Base-by-base conservation (phyloP, 2,329 filamentous ascomycete species). In the Scorias spongiosa region DNA sequence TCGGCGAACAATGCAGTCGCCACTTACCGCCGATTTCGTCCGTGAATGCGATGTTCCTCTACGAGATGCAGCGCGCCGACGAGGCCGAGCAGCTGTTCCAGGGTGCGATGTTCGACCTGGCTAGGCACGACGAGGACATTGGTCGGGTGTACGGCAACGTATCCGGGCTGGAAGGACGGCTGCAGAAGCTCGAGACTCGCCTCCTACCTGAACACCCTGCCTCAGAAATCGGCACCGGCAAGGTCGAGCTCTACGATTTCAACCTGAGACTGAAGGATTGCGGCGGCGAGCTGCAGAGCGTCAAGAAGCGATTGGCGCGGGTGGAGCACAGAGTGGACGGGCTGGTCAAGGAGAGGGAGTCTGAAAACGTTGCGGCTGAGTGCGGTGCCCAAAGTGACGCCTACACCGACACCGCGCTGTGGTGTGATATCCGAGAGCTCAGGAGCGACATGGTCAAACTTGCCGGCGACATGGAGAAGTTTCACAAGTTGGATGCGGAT, bases 11-110 rank as follows among this genome's bases (percentile, higher is more conserved):
- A 37, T 54, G 51, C 44, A 38, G 41, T 36, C 44, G 43, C 11
- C 51, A 47, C 15, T 46, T 56, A 0, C 56, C 56, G 11, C 56
- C 55, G 12, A 48, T 54, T 2, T 50, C 49, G 28, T 45, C 51
- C 11, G 41, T 55, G 2, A 47, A 54, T 17, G 50, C 48, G 15
- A 58, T 58, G 54, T 52, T 53, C 28, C 37, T 51, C 39, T 58
- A 58, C 44, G 55, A 58, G 45, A 43, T 56, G 32, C 47, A 53
- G 29, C 54, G 56, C 20, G 34, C 53, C 39, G 49, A 48, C 15
- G 54, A 57, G 18, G 29, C 44, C 20, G 53, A 58, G 44, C 41
- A 44, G n/a, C 51, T 58, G 12, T 36, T 36, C 15, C 12, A 36
- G 15, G 32, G 32, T 36, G 32, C 32, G 12, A 36, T 36, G 32